Evolutionary conservation across 768 basidiomycete species (phyloP).

Genomic region (Boletales sp.): DNA sequence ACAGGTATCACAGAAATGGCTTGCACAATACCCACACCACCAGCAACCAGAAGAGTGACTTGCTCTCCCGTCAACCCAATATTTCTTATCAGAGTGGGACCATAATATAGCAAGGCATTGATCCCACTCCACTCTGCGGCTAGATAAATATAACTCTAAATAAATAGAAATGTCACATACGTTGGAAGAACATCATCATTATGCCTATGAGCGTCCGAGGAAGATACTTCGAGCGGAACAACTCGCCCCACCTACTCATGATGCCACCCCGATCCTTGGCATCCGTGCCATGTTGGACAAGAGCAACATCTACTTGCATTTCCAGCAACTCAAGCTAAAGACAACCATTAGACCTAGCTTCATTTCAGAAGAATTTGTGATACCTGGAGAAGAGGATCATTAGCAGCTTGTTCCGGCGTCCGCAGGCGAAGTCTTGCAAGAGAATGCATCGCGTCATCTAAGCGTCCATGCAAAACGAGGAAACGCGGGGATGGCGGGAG

Average conservation of each 20-base stretch:
- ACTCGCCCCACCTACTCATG: conserved; percentile 46
- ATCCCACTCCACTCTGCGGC: conserved; percentile 80
- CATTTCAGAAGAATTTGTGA: not conserved
- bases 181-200: conserved; percentile 80
- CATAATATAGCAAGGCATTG: conserved; percentile 81
- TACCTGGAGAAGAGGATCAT: conserved; percentile 53
- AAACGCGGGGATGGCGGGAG: conserved; percentile 49
- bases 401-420: conserved; percentile 40
- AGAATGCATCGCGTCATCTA: conserved; percentile 55
- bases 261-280: conserved; percentile 12
- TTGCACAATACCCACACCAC: conserved; percentile 78
- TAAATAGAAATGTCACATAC: conserved; percentile 38
- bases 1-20: conserved; percentile 73
- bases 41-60: conserved; percentile 63
- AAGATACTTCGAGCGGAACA: conserved; percentile 53
- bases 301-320: conserved; percentile 64
- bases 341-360: not conserved
- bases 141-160: not conserved
- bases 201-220: conserved; percentile 67
- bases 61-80: conserved; percentile 62
- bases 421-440: conserved; percentile 52
- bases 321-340: conserved; percentile 67
- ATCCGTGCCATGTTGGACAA: conserved; percentile 40
- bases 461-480: conserved; percentile 45
- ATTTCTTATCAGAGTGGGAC: conserved; percentile 63